Evolutionary conservation across 495 filamentous ascomycete species (phyloP).

Genomic region (Margaritispora aquatica): DNA sequence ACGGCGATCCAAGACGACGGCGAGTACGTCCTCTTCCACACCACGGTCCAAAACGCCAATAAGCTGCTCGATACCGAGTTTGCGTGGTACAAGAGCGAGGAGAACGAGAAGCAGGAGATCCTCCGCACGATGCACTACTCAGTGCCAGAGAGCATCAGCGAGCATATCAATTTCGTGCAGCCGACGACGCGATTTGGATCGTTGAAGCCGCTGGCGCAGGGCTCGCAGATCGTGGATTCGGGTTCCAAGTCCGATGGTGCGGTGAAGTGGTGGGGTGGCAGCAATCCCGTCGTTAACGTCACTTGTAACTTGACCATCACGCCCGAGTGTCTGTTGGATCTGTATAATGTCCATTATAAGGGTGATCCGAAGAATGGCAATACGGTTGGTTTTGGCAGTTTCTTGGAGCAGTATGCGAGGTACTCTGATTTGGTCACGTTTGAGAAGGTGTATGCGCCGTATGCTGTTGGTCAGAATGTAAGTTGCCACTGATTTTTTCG

Average conservation of each 20-base stretch:
- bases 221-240: background rate
- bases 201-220: conserved; percentile 21
- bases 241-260: background rate
- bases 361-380: conserved; percentile 30
- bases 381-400: conserved; percentile 61
- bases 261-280: conserved; percentile 11
- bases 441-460: conserved; percentile 41
- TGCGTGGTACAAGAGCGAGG: conserved; percentile 33
- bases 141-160: conserved; percentile 45
- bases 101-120: conserved; percentile 20
- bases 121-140: conserved; percentile 40
- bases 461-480: conserved; percentile 26
- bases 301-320: conserved; percentile 18
- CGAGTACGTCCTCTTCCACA: conserved; percentile 43
- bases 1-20: conserved; percentile 34
- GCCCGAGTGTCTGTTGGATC: conserved; percentile 13
- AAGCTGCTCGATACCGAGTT: conserved; percentile 42
- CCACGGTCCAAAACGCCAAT: conserved; percentile 38
- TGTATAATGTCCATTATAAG: conserved; percentile 26
- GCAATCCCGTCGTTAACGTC: background rate
- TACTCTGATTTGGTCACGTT: conserved; percentile 52
- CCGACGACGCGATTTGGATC: conserved; percentile 56
- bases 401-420: conserved; percentile 59
- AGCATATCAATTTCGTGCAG: conserved; percentile 57
- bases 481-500: background rate